A percentile compares a stretch with the other conserved stretches of the same genome.
Evolutionary conservation across 352 stramenopile species (phyloP).

Genomic region (Pythium aphanidermatum): DNA sequence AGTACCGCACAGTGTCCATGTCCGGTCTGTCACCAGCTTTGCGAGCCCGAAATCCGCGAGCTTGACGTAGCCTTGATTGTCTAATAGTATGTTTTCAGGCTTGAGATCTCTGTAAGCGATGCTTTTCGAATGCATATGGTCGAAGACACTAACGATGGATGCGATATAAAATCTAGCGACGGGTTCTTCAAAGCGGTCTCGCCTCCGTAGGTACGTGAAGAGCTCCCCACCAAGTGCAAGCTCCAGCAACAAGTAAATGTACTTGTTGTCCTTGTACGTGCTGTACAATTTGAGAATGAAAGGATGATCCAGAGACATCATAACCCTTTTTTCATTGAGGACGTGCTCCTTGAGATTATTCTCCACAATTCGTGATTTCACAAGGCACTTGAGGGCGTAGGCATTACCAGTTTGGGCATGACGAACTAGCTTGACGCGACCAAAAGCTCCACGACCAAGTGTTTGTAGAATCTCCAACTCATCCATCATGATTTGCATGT

Average conservation of each 20-base stretch:
- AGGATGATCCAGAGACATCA: constrained; percentile 84
- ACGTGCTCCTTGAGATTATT: constrained; percentile 91
- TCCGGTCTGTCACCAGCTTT: constrained; percentile 82
- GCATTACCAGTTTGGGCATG: constrained; percentile 55
- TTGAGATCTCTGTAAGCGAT: constrained; percentile 92
- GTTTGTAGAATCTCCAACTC: constrained; percentile 75
- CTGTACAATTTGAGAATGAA: constrained; percentile 90
- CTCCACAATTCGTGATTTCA: constrained; percentile 88
- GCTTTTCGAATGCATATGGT: constrained; percentile 86
- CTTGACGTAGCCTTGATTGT: constrained; percentile 85
- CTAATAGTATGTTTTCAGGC: constrained; percentile 86
- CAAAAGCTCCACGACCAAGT: constrained; percentile 82
- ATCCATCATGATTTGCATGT: constrained; percentile 60
- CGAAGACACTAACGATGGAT: constrained; percentile 87
- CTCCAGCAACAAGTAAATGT: constrained; percentile 91
- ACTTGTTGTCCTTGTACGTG: constrained; percentile 88
- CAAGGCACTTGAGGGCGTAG: constrained; percentile 91
- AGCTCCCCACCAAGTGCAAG: constrained; percentile 89
- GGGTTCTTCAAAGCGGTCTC: constrained; percentile 66
- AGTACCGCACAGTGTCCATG: constrained; percentile 90
- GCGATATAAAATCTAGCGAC: constrained; percentile 85
- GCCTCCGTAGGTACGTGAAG: constrained; percentile 86
- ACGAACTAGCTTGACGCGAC: constrained; percentile 84
- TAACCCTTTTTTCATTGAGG: constrained; percentile 88
- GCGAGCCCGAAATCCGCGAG: constrained; percentile 90